These are phyloP conservation scores for Breviolum minutum DNA, from an alignment of 73 alveolate genomes.

Conservation along the genomic window DNA sequence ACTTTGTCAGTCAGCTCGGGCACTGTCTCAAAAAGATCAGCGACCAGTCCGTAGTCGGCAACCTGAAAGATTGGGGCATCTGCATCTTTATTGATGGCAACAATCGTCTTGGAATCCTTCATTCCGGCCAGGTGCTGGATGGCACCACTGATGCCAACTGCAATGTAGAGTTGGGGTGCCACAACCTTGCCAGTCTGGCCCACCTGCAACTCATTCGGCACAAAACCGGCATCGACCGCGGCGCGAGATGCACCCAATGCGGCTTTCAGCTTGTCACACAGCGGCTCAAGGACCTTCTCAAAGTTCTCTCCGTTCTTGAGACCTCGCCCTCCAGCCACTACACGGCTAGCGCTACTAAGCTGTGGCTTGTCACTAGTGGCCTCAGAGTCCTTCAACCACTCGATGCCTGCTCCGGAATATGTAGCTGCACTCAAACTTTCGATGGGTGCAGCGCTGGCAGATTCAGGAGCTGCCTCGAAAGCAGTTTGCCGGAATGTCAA, in stretches of 20 bases:
- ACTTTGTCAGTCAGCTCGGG: constrained; percentile 98
- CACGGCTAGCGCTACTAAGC: constrained; percentile 86
- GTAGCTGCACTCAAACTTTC: constrained; percentile 13
- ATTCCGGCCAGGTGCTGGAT: constrained; percentile 98
- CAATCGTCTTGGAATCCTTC: constrained; percentile 98
- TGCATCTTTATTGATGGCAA: constrained; percentile 98
- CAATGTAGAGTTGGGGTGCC: constrained; percentile 99
- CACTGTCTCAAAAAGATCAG: constrained; percentile 98
- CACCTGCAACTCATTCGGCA: constrained; percentile 98
- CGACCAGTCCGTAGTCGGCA: constrained; percentile 98
- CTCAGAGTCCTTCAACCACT: constrained; percentile 92
- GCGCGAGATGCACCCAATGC: constrained; percentile 99
- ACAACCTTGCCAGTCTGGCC: constrained; percentile 99
- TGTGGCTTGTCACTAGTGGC: constrained; percentile 93
- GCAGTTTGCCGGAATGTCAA: not conserved
- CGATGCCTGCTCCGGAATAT: constrained; percentile 52
- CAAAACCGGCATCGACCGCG: constrained; percentile 99
- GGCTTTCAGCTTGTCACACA: constrained; percentile 94
- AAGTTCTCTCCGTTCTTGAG: constrained; percentile 93
- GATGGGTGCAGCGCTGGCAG: constrained; percentile 25
- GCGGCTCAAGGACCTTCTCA: constrained; percentile 80
- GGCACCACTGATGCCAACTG: constrained; percentile 99
- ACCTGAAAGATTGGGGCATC: constrained; percentile 96
- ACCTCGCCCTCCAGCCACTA: constrained; percentile 94
- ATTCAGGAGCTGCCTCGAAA: constrained; percentile 5